Conservation (phyloP, 306 rosid species). For the Myrica gale region DNA sequence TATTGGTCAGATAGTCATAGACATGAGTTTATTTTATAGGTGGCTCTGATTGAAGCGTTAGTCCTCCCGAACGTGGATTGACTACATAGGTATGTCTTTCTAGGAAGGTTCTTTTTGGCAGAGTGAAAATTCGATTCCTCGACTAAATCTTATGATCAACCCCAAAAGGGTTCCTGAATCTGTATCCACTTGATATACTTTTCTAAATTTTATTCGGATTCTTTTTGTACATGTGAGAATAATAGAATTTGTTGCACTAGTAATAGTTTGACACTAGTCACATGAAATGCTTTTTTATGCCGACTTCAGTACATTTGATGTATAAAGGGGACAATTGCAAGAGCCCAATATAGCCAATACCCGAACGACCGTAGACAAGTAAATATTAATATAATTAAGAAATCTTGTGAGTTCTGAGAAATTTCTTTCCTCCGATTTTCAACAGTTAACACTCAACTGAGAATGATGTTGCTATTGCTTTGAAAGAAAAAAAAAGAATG, state of each 20-base stretch:
- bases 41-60: conserved; percentile 1
- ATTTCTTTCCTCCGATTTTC: no score
- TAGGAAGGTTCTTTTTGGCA: conserved; percentile 33
- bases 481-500: no score
- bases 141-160: conserved; percentile 27
- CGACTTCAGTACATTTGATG: neutral
- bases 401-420: no score
- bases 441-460: no score
- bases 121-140: conserved; percentile 62
- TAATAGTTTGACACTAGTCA: neutral
- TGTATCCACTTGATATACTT: conserved; percentile 23
- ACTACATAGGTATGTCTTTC: conserved; percentile 36
- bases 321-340: no score
- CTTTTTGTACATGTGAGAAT: conserved; percentile 23
- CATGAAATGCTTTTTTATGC: conserved; percentile 9
- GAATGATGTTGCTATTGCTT: no score
- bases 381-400: no score
- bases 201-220: conserved; percentile 17
- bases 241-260: conserved; percentile 14
- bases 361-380: no score
- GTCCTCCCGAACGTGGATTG: conserved; percentile 45
- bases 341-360: no score
- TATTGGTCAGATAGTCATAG: neutral
- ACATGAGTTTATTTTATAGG: neutral
- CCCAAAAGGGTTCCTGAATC: conserved; percentile 13